Conservation (phyloP, 495 filamentous ascomycete genomes). For the Hyaloscypha finlandica region DNA sequence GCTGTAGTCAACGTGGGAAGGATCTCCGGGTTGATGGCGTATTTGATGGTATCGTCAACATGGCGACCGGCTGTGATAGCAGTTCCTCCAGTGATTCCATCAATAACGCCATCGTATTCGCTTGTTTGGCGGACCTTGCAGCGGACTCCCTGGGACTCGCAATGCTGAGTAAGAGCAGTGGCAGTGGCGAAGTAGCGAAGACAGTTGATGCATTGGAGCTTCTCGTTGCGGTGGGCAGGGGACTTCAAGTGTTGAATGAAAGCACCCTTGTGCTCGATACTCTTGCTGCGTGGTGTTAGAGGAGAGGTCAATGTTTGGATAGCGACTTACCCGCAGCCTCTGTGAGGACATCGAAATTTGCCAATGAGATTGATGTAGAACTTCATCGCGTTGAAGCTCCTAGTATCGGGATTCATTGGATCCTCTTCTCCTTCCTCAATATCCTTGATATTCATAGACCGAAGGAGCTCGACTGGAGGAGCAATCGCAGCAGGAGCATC, state of each 20-base stretch:
- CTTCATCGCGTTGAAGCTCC: constrained; percentile 33
- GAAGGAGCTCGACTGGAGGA: constrained; percentile 6
- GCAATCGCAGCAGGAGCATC: constrained; percentile 1
- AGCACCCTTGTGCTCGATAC: constrained; percentile 18
- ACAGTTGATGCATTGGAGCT: constrained; percentile 39
- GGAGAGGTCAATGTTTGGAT: background rate
- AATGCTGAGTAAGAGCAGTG: constrained; percentile 38
- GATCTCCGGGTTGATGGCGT: constrained; percentile 21
- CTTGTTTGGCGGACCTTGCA: constrained; percentile 29
- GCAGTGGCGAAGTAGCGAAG: constrained; percentile 31
- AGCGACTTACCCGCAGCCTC: constrained; percentile 41
- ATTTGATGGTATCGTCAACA: constrained; percentile 32
- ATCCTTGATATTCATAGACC: background rate
- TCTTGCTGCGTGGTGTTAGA: constrained; percentile 33
- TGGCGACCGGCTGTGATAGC: constrained; percentile 24
- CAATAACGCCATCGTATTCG: constrained; percentile 18
- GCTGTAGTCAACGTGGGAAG: background rate
- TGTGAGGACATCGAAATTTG: constrained; percentile 44
- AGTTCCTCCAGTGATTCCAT: constrained; percentile 24
- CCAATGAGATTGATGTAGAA: constrained; percentile 33
- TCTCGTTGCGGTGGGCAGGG: constrained; percentile 29
- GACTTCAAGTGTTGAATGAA: constrained; percentile 40
- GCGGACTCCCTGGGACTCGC: constrained; percentile 33
- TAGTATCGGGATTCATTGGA: constrained; percentile 35
- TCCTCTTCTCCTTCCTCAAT: constrained; percentile 3